Evolutionary conservation across 768 basidiomycete species (phyloP).

Genomic region (Phallus indusiatus): DNA sequence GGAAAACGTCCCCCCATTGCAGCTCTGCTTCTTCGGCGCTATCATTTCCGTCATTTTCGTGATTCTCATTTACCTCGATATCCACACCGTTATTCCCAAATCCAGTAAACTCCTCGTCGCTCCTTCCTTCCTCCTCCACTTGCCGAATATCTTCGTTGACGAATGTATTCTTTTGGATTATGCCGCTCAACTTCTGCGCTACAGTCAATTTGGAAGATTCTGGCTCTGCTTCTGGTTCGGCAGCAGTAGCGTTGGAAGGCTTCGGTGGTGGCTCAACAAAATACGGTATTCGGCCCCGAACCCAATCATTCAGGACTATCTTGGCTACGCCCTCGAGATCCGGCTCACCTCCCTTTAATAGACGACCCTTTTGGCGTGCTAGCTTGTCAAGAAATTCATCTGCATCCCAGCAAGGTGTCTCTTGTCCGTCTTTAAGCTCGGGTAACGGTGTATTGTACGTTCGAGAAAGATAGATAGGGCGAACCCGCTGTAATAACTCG

Average conservation of each 20-base stretch:
- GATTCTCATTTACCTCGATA: constrained; percentile 29
- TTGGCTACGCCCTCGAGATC: constrained; percentile 89
- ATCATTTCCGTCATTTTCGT: constrained; percentile 22
- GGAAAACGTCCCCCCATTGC: constrained; percentile 83
- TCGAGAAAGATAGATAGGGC: constrained; percentile 82
- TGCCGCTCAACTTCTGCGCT: constrained; percentile 76
- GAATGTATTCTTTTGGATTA: constrained; percentile 85
- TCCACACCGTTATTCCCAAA: constrained; percentile 34
- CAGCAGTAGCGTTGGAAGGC: constrained; percentile 43
- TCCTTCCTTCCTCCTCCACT: constrained; percentile 33
- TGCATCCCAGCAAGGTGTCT: constrained; percentile 44
- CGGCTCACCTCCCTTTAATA: constrained; percentile 91
- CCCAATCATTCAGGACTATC: constrained; percentile 94
- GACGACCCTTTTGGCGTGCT: constrained; percentile 83
- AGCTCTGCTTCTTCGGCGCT: constrained; percentile 32
- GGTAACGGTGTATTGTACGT: constrained; percentile 69
- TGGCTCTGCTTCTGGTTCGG: constrained; percentile 26
- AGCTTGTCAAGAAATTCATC: constrained; percentile 77
- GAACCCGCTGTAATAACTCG: constrained; percentile 77
- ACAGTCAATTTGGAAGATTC: constrained; percentile 48
- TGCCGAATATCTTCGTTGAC: constrained; percentile 73
- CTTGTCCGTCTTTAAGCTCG: constrained; percentile 36
- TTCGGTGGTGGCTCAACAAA: constrained; percentile 89
- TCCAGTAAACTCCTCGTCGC: constrained; percentile 20
- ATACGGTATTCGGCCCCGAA: constrained; percentile 66